These are phyloP conservation scores for Neckera pumila DNA, from an alignment of 225 moss, liverwort and hornwort genomes.

Conservation along the genomic window DNA sequence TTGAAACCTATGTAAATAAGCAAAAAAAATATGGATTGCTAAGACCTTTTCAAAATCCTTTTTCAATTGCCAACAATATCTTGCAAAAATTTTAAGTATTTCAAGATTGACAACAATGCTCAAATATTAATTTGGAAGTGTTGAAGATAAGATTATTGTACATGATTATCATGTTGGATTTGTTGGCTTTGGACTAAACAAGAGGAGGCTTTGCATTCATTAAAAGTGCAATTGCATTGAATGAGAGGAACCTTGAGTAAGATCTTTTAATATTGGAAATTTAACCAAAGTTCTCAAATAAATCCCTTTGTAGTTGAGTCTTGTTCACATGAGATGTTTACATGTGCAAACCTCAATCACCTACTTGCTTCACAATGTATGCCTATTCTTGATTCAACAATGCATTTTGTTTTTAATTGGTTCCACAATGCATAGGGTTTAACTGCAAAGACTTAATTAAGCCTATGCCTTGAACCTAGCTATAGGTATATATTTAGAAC, in stretches of 20 bases:
- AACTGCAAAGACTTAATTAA: too few species aligned
- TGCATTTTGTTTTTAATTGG: too few species aligned
- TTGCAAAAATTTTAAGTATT: neutral
- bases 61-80: neutral
- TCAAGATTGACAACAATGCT: neutral
- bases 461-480: too few species aligned
- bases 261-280: neutral
- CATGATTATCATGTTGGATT: neutral
- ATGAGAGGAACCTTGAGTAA: neutral
- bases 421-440: too few species aligned
- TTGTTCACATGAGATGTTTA: neutral
- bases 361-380: neutral
- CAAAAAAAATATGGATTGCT: neutral
- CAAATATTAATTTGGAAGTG: neutral
- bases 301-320: neutral
- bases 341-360: neutral
- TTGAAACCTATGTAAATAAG: neutral
- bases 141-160: neutral
- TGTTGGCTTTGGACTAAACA: fast-evolving
- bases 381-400: too few species aligned
- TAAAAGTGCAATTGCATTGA: neutral
- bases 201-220: neutral
- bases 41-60: neutral
- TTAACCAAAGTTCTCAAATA: neutral
- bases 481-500: too few species aligned